Evolutionary conservation across 2,329 filamentous ascomycete genomes (phyloP), one percentile per base, ranked within the genome.

Genomic region (Hansfordia pulvinata): DNA sequence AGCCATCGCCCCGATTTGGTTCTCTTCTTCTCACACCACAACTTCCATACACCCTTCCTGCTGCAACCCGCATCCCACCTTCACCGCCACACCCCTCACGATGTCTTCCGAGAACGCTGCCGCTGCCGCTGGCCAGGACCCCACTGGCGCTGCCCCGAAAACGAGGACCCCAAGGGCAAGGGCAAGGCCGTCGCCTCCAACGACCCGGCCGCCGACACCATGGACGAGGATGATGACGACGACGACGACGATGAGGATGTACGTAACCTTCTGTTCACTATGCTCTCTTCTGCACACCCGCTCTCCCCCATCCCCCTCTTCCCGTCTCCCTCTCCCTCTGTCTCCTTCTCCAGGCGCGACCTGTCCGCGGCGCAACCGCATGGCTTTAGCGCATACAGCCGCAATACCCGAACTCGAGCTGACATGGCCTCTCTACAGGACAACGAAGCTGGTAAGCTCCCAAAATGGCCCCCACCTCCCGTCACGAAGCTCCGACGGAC

Each of bases 141-240:
- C 56, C 45, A 46, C 61, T 41, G 46, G 47, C 37, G 42, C 47
- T 41, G 46, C 50, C 35, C 50, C 35, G 52, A 60, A 35, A 47
- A 53, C 34, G 49, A 60, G 34, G 64, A 72, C 44, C 58, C 63
- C 53, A 93, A 93, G 68, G 83, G 82, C 56, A 93, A 93, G 67
- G 84, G 84, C 61, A 93, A 93, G 65, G 76, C 70, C 20, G 49
- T 58, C 20, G 68, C 71, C 26, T 49, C 60, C 26, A 54, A 58
- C 38, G 56, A 67, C 34, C 52, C 53, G 29, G 54, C 73, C 38
- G 72, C 79, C 41, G 57, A 71, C 46, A 64, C 65, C 47, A 80
- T 84, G 69, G 79, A 77, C 23, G 78, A 84, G 41, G 78, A 79
- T 17, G 71, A 84, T 2, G 78, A 82, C 17, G 72, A 86, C 20